These are phyloP conservation scores for Wilcoxina mikolae DNA, from an alignment of 495 filamentous ascomycete genomes.

Conservation along the genomic window DNA sequence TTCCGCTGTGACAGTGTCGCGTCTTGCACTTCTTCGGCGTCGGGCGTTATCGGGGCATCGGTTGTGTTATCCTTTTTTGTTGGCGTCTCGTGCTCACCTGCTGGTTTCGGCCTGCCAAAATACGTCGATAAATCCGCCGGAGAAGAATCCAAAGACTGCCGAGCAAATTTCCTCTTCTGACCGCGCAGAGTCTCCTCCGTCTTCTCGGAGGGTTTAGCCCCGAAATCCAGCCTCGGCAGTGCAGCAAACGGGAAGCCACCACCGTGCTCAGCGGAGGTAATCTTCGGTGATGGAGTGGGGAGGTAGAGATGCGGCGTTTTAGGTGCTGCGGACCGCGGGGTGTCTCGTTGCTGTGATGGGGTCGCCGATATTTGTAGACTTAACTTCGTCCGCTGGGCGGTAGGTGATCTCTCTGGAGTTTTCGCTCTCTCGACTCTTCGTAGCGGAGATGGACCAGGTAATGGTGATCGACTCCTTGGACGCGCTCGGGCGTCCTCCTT, in stretches of 20 bases:
- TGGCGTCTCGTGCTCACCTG: constrained; percentile 30
- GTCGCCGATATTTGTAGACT: constrained; percentile 1
- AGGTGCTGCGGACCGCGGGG: constrained; percentile 8
- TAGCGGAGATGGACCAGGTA: constrained; percentile 5
- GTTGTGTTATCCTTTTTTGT: no score
- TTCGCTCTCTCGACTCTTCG: not conserved
- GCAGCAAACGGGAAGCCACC: constrained; percentile 18
- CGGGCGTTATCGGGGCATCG: no score
- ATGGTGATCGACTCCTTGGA: not conserved
- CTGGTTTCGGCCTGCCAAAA: constrained; percentile 15
- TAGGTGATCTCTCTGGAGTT: not conserved
- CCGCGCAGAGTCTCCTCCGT: not conserved
- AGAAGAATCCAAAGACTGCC: constrained; percentile 1
- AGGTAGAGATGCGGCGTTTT: constrained; percentile 26
- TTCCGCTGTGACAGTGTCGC: constrained; percentile 32
- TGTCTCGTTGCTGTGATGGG: not conserved
- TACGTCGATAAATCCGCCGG: constrained; percentile 19
- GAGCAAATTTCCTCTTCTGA: not conserved
- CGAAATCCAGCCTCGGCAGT: constrained; percentile 8
- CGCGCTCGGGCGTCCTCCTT: constrained; percentile 4
- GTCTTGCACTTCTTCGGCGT: no score
- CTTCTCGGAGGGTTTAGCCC: not conserved
- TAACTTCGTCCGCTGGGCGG: not conserved
- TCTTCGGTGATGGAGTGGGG: constrained; percentile 23
- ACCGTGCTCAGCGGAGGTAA: constrained; percentile 10